Base-by-base conservation (phyloP, 2,329 filamentous ascomycete genomes). In the Xylariaceae sp. region DNA sequence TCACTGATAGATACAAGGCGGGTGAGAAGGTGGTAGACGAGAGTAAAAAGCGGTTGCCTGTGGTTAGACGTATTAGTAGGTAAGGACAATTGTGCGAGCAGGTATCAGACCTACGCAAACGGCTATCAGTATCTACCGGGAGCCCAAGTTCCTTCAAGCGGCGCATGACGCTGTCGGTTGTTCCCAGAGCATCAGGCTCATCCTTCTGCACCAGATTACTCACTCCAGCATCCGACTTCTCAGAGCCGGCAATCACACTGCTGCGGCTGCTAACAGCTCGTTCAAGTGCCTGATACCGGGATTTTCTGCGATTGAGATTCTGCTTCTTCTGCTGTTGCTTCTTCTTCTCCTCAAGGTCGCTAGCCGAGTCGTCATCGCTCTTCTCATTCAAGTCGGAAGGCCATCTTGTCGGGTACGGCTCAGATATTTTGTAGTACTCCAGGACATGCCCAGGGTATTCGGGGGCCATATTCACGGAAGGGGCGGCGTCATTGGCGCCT, bases 11-110 rank as follows among this genome's bases (percentile, higher is more conserved):
- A 64, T 96, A 98, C 7, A 95, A 72, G 3, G 87, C 81, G 2
- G 93, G 93, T 1, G 89, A 95, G 69, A 98, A 98, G 38, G 87
- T 90, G 11, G 91, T 97, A 13, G 91, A 97, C 9, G 90, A 96
- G 17, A 98, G 79, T 42, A 98, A 78, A 65, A 97, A 98, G 49
- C 89, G 87, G 61, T 95, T 96, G 43, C 87, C 85, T 86, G 60
- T 37, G 37, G 16, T 7, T 17, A 32, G 15, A 17, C 30, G 7
- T 6, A n/a, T 32, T 7, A 32, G 30, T n/a, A 7, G 16, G 30
- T n/a, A 32, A 7, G 30, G 15, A 32, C 15, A 32, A n/a, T n/a
- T 9, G 30, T n/a, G 9, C 30, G 15, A 17, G 13, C 13, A 13
- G 30, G 15, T 13, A n/a, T n/a, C 13, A 13, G 13, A 76, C 79